Conservation (phyloP, 768 basidiomycete genomes). For the Xerocomus spinulosus region DNA sequence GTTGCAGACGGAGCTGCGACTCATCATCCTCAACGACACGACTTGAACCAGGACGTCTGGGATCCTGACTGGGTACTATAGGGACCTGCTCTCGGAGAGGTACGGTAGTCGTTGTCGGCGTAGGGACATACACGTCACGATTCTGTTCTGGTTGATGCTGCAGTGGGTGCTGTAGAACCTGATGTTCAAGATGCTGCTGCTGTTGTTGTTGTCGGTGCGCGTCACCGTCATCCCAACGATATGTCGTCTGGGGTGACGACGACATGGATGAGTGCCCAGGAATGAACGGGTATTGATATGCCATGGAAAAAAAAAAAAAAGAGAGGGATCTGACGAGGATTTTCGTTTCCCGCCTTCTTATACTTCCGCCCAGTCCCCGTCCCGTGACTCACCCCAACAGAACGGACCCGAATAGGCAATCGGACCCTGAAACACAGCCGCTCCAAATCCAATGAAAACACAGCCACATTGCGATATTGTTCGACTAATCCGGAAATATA, state of each 20-base stretch:
- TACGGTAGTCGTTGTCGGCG: constrained; percentile 13
- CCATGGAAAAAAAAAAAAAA: constrained; percentile 38
- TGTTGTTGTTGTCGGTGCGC: constrained; percentile 27
- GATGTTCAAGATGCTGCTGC: constrained; percentile 35
- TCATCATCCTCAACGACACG: constrained; percentile 23
- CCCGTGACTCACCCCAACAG: constrained; percentile 24
- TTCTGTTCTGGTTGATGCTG: constrained; percentile 31
- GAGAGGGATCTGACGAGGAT: constrained; percentile 13
- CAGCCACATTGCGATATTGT: too few relatives aligned
- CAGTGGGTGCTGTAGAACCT: constrained; percentile 37
- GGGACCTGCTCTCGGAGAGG: constrained; percentile 28
- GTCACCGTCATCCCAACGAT: constrained; percentile 41
- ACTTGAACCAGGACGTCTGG: constrained; percentile 17
- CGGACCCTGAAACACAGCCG: background rate
- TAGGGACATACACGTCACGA: constrained; percentile 21
- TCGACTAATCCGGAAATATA: too few relatives aligned
- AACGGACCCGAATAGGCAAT: constrained; percentile 18
- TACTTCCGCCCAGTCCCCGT: constrained; percentile 11
- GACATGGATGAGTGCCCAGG: constrained; percentile 46
- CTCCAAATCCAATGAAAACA: background rate
- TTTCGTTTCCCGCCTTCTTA: constrained; percentile 30
- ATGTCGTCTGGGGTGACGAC: constrained; percentile 41
- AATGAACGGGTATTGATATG: constrained; percentile 45
- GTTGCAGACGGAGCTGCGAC: constrained; percentile 22
- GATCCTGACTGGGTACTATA: constrained; percentile 28